Base-by-base conservation (phyloP, 1,284 basidiomycete species). In the Ceratorhiza oryzae-sativae region DNA sequence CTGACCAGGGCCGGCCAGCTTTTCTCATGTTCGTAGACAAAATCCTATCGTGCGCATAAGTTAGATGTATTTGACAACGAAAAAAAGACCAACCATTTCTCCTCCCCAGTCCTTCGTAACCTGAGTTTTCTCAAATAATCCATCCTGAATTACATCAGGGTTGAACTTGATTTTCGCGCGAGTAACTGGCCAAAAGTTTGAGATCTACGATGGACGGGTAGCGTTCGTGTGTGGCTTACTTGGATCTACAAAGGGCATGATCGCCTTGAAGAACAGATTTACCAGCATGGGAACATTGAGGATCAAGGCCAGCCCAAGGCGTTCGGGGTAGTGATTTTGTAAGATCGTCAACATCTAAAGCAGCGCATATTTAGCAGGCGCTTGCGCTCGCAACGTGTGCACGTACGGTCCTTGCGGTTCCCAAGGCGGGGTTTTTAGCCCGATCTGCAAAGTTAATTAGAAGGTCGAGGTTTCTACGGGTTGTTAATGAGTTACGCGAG, bases 301-400 rank as follows among this genome's bases (percentile, higher is more conserved):
- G 75, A 97, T 88, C 55, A 95, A 82, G 1, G 93, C 89, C 27
- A 88, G 84, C n/a, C 94, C 94, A 41, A 98, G 87, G n/a, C 94
- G 88, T 81, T 97, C 95, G 0, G 94, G 93, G 78, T 97, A 95
- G 79, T 97, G 94, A 74, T 90, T 87, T 79, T 96, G 94, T 30
- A 96, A 84, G 18, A 93, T 86, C 53, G 81, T 71, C 5, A 67
- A 46, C 12, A 36, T 41, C 58, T 51, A 42, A 51, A 15, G n/a
- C n/a, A 39, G n/a, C 10, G 46, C 34, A 45, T 46, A 27, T 48
- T 46, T 67, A 51, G 74, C 63, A 15, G 30, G 13, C 36, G 36
- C 8, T 6, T 6, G 8, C 36, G 36, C 13, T 39, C 42, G 32
- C 1, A 48, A 53, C n/a, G 10, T 20, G 25, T 5, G 49, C 36